A percentile compares a stretch with the other conserved stretches of the same genome.
These are phyloP conservation scores for Ramularia collo-cygni DNA, from an alignment of 2,329 filamentous ascomycete genomes.

Conservation along the genomic window DNA sequence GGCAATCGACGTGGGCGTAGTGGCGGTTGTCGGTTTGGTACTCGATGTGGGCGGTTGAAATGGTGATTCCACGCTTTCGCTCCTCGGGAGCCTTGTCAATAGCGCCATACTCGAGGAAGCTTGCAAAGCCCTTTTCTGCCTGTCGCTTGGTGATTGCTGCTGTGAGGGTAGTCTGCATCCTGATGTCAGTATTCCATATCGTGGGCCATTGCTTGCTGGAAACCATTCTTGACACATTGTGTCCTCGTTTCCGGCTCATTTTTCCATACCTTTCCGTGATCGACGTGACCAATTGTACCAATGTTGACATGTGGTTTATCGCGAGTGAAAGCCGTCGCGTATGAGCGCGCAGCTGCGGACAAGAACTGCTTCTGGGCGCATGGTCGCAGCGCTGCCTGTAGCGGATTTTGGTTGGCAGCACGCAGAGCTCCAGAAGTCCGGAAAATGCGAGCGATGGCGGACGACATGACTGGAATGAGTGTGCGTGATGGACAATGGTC, in stretches of 20 bases:
- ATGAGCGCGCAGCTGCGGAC: conserved; percentile 53
- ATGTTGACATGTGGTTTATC: conserved; percentile 98
- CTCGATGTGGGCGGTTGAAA: conserved; percentile 97
- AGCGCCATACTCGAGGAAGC: conserved; percentile 92
- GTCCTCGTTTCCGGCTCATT: too few relatives aligned
- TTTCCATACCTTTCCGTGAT: conserved; percentile 83
- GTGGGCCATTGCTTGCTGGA: too few relatives aligned
- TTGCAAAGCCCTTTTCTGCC: conserved; percentile 86
- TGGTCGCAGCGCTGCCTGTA: conserved; percentile 62
- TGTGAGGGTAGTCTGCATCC: conserved; percentile 85
- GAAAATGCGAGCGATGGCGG: conserved; percentile 74
- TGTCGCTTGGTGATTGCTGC: conserved; percentile 98
- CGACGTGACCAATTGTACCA: conserved; percentile 98
- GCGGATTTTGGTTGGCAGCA: conserved; percentile 58
- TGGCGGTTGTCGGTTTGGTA: conserved; percentile 90
- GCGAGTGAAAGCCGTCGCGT: conserved; percentile 68
- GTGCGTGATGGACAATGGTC: neutral
- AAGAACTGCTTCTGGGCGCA: conserved; percentile 59
- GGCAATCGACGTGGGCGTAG: conserved; percentile 99
- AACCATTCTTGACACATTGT: too few relatives aligned
- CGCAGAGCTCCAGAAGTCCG: conserved; percentile 73
- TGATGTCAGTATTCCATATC: conserved; percentile 5
- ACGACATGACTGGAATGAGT: conserved; percentile 58
- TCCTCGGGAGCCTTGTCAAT: conserved; percentile 99
- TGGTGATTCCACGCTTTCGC: conserved; percentile 99